phyloP scores from a whole-genome alignment of 108 stramenopile species.

The Nitzschia palea region DNA sequence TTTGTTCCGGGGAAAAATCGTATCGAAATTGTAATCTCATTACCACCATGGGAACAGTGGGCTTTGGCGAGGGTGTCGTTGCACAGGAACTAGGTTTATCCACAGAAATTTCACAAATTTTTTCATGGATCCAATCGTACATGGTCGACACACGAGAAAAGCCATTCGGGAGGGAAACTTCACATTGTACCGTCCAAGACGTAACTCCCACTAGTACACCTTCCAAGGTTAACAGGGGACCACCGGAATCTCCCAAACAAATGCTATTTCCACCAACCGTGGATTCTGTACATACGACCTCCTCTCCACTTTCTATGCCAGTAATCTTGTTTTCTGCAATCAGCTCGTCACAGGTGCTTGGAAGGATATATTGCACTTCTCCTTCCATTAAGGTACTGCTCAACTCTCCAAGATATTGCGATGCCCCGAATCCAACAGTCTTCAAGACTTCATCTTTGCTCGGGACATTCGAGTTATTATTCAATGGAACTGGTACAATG shows the following conservation, averaged over 20 bases:
- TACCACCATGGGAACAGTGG: background rate
- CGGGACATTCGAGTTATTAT: slow-evolving; percentile 16
- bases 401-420: slow-evolving; percentile 8
- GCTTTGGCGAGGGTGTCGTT: background rate
- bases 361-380: background rate
- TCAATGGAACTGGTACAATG: slow-evolving; percentile 18
- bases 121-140: slow-evolving; percentile 34
- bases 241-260: slow-evolving; percentile 23
- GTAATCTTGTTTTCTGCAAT: background rate
- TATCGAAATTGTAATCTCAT: slow-evolving; percentile 20
- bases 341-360: background rate
- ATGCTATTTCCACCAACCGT: slow-evolving; percentile 3
- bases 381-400: slow-evolving; percentile 7
- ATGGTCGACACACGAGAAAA: slow-evolving; percentile 19
- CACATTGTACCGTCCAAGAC: slow-evolving; percentile 14
- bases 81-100: slow-evolving; percentile 10
- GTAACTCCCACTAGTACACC: slow-evolving; percentile 17
- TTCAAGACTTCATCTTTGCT: background rate
- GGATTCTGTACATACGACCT: slow-evolving; percentile 19
- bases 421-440: slow-evolving; percentile 8
- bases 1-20: slow-evolving; percentile 30
- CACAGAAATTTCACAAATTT: slow-evolving; percentile 19
- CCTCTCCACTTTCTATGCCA: background rate
- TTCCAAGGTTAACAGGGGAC: slow-evolving; percentile 6
- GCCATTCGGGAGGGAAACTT: slow-evolving; percentile 21